These are phyloP conservation scores for Apophysomyces trapeziformis DNA, from an alignment of 371 early-diverging fungal genomes.

Conservation along the genomic window DNA sequence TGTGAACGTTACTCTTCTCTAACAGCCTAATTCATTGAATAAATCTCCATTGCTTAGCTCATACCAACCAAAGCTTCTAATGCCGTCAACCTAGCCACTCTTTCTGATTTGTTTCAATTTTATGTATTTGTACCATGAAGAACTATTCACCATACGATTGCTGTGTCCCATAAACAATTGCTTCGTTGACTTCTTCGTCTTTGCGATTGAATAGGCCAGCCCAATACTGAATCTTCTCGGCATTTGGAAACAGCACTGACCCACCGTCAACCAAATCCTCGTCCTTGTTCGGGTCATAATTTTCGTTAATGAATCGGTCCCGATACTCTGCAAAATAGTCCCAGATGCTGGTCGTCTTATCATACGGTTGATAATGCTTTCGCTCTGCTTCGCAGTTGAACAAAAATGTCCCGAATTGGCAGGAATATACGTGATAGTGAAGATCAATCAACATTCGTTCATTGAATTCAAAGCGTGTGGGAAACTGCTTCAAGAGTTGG, in stretches of 20 bases:
- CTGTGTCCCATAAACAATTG: conserved; percentile 25
- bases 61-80: too few species aligned
- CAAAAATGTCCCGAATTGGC: conserved; percentile 93
- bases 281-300: conserved; percentile 59
- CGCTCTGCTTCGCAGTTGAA: conserved; percentile 89
- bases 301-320: conserved; percentile 54
- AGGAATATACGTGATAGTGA: conserved; percentile 84
- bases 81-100: background rate
- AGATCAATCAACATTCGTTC: conserved; percentile 80
- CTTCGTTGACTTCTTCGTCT: conserved; percentile 63
- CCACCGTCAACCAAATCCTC: conserved; percentile 53
- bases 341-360: conserved; percentile 80
- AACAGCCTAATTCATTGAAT: background rate
- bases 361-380: conserved; percentile 33
- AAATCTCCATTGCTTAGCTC: background rate
- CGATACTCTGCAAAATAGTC: conserved; percentile 69
- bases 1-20: background rate
- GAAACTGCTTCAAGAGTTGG: conserved; percentile 87
- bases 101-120: background rate
- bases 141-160: background rate
- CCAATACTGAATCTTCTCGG: conserved; percentile 74
- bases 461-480: conserved; percentile 92
- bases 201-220: conserved; percentile 64
- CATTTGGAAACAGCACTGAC: conserved; percentile 66
- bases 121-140: background rate